These are phyloP conservation scores for Cercophora scortea DNA, from an alignment of 495 filamentous ascomycete species.

Conservation along the genomic window DNA sequence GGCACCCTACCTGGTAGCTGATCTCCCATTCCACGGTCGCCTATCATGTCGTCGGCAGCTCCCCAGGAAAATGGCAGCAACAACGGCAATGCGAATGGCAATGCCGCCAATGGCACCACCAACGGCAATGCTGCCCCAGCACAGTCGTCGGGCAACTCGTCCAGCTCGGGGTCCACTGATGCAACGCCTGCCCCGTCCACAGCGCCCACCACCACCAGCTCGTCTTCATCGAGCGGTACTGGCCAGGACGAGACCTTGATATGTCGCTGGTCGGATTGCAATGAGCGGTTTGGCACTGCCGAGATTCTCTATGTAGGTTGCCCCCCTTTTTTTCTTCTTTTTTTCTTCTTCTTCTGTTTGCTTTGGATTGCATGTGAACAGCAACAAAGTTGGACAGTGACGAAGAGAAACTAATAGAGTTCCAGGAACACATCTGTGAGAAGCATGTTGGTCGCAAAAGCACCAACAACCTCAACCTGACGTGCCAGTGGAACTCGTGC, in stretches of 20 bases:
- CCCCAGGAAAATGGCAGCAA: not conserved
- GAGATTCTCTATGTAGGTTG: slow-evolving; percentile 83
- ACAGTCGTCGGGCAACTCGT: slow-evolving; percentile 10
- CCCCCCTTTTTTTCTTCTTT: not conserved
- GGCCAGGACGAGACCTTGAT: slow-evolving; percentile 53
- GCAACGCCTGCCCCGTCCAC: slow-evolving; percentile 38
- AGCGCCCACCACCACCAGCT: slow-evolving; percentile 27
- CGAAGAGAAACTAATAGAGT: not conserved
- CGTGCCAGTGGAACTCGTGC: slow-evolving; percentile 95
- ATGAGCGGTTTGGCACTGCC: slow-evolving; percentile 69
- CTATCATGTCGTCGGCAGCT: no score
- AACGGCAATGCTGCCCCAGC: slow-evolving; percentile 5
- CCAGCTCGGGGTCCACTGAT: slow-evolving; percentile 30
- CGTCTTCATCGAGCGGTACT: slow-evolving; percentile 20
- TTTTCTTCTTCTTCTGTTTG: no score
- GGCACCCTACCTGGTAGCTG: no score
- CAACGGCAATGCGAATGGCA: not conserved
- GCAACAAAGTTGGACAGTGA: no score
- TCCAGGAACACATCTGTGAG: slow-evolving; percentile 95
- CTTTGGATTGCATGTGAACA: no score
- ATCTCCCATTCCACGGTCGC: no score
- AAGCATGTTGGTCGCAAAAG: slow-evolving; percentile 97
- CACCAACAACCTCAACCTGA: slow-evolving; percentile 97
- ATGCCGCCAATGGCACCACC: slow-evolving; percentile 11
- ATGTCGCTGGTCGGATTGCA: slow-evolving; percentile 84